These are phyloP conservation scores for Oryza brachyantha DNA, from an alignment of 176 grass and related monocot species.

Conservation along the genomic window DNA sequence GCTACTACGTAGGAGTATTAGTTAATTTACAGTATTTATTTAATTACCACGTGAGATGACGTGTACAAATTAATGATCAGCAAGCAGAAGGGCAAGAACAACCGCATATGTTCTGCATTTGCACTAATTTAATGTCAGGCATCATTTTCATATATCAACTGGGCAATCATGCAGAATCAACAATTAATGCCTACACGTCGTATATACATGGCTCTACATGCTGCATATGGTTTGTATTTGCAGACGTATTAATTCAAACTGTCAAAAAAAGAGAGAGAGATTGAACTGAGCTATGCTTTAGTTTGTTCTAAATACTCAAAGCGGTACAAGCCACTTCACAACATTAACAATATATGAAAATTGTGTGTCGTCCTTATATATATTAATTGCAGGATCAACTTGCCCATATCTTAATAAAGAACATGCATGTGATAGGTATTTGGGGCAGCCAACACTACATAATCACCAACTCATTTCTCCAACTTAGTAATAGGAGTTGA, in stretches of 20 bases:
- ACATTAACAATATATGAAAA: background rate
- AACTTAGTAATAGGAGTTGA: background rate
- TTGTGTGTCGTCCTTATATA: background rate
- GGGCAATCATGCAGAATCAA: slow-evolving; percentile 26
- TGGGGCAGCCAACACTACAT: background rate
- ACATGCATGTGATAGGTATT: background rate
- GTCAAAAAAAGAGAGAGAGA: too few relatives aligned
- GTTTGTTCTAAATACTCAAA: background rate
- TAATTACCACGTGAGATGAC: slow-evolving; percentile 19
- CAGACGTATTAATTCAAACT: background rate
- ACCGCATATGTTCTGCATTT: background rate
- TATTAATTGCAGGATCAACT: background rate
- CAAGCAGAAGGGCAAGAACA: background rate
- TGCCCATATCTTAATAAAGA: background rate
- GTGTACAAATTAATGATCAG: slow-evolving; percentile 14
- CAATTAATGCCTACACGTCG: slow-evolving; percentile 23
- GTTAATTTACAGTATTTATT: background rate
- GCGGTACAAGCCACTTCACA: background rate
- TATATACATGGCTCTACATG: background rate
- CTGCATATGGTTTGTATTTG: background rate
- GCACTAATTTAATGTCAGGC: slow-evolving; percentile 11
- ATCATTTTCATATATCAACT: background rate
- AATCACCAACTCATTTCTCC: background rate
- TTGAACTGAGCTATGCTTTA: background rate
- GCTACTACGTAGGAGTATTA: background rate